phyloP scores from a whole-genome alignment of 2,329 filamentous ascomycete species.

The Monosporascus sp. region DNA sequence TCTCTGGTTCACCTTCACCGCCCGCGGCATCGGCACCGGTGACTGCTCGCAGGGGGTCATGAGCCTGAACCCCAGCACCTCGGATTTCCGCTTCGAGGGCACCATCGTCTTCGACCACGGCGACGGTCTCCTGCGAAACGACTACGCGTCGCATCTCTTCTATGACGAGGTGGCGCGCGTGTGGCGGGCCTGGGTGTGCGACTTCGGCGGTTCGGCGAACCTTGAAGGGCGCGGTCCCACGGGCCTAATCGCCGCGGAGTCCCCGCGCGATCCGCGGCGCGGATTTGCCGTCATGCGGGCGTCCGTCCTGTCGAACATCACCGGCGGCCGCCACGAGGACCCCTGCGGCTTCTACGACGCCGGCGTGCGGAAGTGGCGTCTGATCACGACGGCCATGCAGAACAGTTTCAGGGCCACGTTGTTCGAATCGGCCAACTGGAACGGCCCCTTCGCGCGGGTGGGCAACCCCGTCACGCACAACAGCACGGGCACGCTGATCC shows the following conservation, averaged over 20 bases:
- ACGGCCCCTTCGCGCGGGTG: not conserved
- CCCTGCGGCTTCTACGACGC: not conserved
- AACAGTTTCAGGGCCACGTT: not conserved
- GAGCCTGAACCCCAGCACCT: constrained; percentile 1
- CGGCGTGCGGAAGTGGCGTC: not conserved
- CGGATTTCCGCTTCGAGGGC: constrained; percentile 1
- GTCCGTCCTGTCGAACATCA: not conserved
- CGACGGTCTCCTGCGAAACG: constrained; percentile 1
- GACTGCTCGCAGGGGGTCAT: constrained; percentile 1
- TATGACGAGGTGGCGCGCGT: not conserved
- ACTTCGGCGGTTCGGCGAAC: not conserved
- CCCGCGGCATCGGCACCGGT: constrained; percentile 1
- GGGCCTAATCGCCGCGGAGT: not conserved
- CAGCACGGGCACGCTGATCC: constrained; percentile 1
- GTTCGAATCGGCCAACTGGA: not conserved
- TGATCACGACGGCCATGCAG: not conserved
- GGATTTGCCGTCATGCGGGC: constrained; percentile 1
- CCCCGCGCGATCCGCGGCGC: not conserved
- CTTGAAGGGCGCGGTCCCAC: not conserved
- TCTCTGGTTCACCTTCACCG: constrained; percentile 2
- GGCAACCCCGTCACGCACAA: not conserved
- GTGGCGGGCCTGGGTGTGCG: constrained; percentile 1
- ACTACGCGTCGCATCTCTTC: constrained; percentile 2
- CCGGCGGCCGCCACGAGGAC: not conserved
- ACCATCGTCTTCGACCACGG: constrained; percentile 2